Evolutionary conservation across 2,329 filamentous ascomycete genomes (phyloP).

Genomic region (Thielaviopsis cerberus): DNA sequence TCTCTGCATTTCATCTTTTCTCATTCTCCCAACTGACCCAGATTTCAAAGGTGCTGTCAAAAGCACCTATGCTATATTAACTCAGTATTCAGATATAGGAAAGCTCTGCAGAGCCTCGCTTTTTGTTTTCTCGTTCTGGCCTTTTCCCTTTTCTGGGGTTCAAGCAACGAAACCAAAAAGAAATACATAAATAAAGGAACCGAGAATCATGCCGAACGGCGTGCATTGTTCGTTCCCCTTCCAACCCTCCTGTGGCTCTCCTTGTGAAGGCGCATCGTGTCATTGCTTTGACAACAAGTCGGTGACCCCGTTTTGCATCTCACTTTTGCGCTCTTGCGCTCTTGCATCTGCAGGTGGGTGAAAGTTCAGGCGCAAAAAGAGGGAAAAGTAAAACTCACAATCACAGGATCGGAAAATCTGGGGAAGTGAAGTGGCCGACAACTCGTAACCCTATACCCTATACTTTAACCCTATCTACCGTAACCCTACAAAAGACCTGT

Average conservation of each 20-base stretch:
- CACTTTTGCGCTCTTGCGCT: too few species aligned
- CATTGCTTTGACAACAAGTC: background rate
- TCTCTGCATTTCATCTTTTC: too few species aligned
- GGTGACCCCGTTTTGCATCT: background rate
- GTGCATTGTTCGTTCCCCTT: background rate
- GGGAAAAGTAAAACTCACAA: background rate
- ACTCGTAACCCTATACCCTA: background rate
- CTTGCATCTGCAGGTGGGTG: too few species aligned
- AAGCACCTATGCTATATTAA: too few species aligned
- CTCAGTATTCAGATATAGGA: too few species aligned
- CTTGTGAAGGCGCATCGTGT: too few species aligned
- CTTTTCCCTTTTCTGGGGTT: too few species aligned
- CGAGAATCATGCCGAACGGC: background rate
- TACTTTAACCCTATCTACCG: background rate
- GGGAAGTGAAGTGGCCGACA: background rate
- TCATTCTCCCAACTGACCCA: too few species aligned
- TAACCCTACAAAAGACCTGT: background rate
- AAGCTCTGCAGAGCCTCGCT: background rate
- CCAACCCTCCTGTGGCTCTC: too few species aligned
- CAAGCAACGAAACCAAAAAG: background rate
- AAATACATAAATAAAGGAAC: background rate
- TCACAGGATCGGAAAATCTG: background rate
- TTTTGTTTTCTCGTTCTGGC: background rate
- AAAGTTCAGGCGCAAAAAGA: background rate
- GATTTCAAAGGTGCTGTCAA: too few species aligned